phyloP scores from a whole-genome alignment of 1,139 yeast species.

The Kazachstania sp. region DNA sequence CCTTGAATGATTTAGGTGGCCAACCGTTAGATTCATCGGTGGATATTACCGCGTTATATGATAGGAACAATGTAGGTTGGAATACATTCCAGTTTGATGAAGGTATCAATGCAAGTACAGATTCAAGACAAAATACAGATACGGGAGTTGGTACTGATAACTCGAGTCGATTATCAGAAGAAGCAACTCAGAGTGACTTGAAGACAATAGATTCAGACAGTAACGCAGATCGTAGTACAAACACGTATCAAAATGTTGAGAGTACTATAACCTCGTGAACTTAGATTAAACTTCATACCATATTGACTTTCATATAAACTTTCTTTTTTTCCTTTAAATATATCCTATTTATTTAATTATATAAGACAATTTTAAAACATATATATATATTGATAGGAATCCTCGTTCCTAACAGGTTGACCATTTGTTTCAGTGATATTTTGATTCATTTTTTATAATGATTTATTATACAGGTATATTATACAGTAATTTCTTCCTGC shows the following conservation, averaged over 20 bases:
- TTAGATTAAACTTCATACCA: neutral
- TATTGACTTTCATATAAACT: too few species aligned
- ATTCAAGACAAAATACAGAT: neutral
- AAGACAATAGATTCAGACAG: constrained; percentile 1
- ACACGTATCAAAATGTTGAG: neutral
- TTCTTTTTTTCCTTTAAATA: too few species aligned
- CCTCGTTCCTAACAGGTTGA: too few species aligned
- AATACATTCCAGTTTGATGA: constrained; percentile 21
- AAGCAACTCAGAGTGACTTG: constrained; percentile 3
- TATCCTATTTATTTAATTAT: too few species aligned
- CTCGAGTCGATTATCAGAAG: constrained; percentile 1
- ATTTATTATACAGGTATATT: too few species aligned
- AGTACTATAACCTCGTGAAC: neutral
- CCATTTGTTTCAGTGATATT: too few species aligned
- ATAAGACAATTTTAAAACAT: too few species aligned
- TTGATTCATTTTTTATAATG: too few species aligned
- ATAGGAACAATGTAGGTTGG: constrained; percentile 24
- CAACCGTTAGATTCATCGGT: constrained; percentile 21
- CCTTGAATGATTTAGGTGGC: constrained; percentile 12
- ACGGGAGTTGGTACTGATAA: neutral
- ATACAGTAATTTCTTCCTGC: too few species aligned
- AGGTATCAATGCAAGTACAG: neutral
- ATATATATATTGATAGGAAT: too few species aligned
- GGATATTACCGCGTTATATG: constrained; percentile 26
- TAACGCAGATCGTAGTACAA: neutral